These are phyloP conservation scores for Dactylorhiza incarnata DNA, from an alignment of 106 monocot genomes.

Conservation along the genomic window DNA sequence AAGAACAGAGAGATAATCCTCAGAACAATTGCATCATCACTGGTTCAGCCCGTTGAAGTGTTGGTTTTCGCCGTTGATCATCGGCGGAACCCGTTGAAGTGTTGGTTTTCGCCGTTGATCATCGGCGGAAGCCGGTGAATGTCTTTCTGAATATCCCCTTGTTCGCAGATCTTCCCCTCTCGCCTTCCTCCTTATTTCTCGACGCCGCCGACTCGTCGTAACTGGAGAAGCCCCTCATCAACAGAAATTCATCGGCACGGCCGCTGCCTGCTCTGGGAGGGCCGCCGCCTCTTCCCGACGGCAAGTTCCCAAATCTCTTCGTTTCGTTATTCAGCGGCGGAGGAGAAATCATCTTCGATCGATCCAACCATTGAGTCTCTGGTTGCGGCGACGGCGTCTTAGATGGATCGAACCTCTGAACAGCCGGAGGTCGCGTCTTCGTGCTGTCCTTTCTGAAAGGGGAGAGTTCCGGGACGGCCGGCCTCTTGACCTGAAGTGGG, in stretches of 20 bases:
- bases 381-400: background rate
- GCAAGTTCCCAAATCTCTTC: slow-evolving; percentile 1
- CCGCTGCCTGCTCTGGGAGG: background rate
- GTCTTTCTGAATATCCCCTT: slow-evolving; percentile 9
- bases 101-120: background rate
- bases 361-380: background rate
- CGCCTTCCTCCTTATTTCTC: slow-evolving; percentile 1
- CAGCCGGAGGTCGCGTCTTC: background rate
- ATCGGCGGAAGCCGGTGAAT: background rate
- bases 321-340: no score
- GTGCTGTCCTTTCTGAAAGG: slow-evolving; percentile 6
- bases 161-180: background rate
- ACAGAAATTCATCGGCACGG: background rate
- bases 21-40: no score
- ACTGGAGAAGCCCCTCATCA: slow-evolving; percentile 10
- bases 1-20: no score
- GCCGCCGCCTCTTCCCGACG: background rate
- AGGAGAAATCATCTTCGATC: no score
- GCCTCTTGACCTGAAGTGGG: background rate
- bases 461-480: background rate
- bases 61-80: background rate
- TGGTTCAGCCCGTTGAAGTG: no score
- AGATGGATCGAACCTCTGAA: background rate
- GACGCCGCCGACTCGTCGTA: slow-evolving; percentile 6
- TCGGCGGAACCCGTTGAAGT: background rate